Conservation (phyloP, 2,329 filamentous ascomycete genomes). For the Venturia carpophila region DNA sequence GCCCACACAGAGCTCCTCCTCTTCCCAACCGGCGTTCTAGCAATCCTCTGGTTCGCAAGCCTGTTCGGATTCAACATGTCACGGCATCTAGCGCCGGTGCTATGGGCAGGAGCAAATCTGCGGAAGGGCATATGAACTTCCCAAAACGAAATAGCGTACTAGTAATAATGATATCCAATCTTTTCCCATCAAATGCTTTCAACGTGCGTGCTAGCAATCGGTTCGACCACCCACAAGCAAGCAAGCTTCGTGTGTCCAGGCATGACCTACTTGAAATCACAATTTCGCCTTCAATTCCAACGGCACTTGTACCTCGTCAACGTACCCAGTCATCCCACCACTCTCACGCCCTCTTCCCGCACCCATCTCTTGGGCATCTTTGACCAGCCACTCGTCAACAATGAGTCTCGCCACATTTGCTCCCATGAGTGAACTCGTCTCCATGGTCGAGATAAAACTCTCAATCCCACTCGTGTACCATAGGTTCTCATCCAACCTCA, state of each 20-base stretch:
- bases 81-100: slow-evolving; percentile 42
- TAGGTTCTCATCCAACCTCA: slow-evolving; percentile 56
- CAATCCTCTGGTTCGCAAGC: slow-evolving; percentile 50
- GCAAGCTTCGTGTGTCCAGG: too few species aligned
- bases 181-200: too few species aligned
- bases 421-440: slow-evolving; percentile 87
- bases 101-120: slow-evolving; percentile 42
- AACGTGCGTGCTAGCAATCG: too few species aligned
- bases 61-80: slow-evolving; percentile 46
- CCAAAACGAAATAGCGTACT: background rate
- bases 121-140: slow-evolving; percentile 33
- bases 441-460: slow-evolving; percentile 95
- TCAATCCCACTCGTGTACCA: slow-evolving; percentile 70
- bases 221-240: too few species aligned
- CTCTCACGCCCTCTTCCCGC: background rate
- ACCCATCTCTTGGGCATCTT: background rate
- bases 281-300: slow-evolving; percentile 12
- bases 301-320: background rate
- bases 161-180: background rate
- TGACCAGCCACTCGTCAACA: slow-evolving; percentile 48
- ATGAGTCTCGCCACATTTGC: slow-evolving; percentile 72
- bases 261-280: background rate
- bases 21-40: slow-evolving; percentile 52
- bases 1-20: slow-evolving; percentile 60
- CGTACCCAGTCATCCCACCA: background rate